A percentile compares a stretch with the other conserved stretches of the same genome.
Conservation (phyloP, 768 basidiomycete genomes). For the Termitomyces sp. region DNA sequence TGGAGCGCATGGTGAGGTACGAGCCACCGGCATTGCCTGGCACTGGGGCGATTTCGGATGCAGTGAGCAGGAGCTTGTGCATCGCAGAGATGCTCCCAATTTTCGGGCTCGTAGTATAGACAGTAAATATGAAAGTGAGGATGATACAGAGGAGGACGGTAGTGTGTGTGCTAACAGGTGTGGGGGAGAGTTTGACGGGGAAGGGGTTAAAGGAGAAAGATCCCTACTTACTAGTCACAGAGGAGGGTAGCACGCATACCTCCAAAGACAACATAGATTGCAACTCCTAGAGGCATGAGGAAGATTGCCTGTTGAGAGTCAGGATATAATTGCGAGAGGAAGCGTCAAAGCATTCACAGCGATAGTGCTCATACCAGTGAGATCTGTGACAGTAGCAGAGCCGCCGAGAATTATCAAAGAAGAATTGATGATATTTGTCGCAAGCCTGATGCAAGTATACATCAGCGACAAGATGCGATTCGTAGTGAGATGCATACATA, state of each 20-base stretch:
- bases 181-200: not conserved
- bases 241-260: conserved; percentile 84
- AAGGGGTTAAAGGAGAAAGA: not conserved
- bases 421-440: conserved; percentile 90
- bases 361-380: conserved; percentile 88
- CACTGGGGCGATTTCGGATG: conserved; percentile 53
- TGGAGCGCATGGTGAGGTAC: conserved; percentile 79
- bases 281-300: conserved; percentile 82
- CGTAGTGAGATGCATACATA: conserved; percentile 15
- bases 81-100: conserved; percentile 78
- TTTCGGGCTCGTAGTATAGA: conserved; percentile 63
- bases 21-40: conserved; percentile 80
- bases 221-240: conserved; percentile 72
- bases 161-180: conserved; percentile 87
- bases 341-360: conserved; percentile 38
- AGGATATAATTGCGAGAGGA: not conserved
- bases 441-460: conserved; percentile 39
- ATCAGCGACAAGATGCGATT: not conserved
- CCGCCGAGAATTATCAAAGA: conserved; percentile 79
- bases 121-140: conserved; percentile 66
- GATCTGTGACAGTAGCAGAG: conserved; percentile 79
- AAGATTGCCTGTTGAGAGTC: conserved; percentile 61
- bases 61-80: conserved; percentile 71
- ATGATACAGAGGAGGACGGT: conserved; percentile 46
- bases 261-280: conserved; percentile 84